phyloP scores from a whole-genome alignment of 495 filamentous ascomycete species.

The Aspergillus panamensis region DNA sequence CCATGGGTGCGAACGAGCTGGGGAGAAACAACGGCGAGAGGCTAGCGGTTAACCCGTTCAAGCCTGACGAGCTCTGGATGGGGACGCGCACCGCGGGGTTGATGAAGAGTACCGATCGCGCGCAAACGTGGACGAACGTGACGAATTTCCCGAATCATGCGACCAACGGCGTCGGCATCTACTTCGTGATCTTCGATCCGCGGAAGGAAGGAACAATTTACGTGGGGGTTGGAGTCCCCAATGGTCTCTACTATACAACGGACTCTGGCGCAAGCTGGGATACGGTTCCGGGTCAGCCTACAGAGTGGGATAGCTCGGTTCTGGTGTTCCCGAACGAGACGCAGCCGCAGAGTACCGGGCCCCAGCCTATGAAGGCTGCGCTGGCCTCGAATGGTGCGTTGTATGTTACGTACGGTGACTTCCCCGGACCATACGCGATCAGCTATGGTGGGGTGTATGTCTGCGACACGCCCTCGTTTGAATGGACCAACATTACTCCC shows the following conservation, averaged over 20 bases:
- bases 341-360: constrained; percentile 17
- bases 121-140: constrained; percentile 55
- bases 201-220: constrained; percentile 16
- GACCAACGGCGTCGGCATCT: constrained; percentile 19
- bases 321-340: constrained; percentile 16
- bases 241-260: constrained; percentile 14
- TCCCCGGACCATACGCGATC: constrained; percentile 16
- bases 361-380: constrained; percentile 21
- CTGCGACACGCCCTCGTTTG: constrained; percentile 14
- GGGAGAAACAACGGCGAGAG: constrained; percentile 63
- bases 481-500: constrained; percentile 21
- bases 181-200: constrained; percentile 24
- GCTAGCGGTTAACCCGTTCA: constrained; percentile 54
- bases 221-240: constrained; percentile 17
- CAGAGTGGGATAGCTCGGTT: constrained; percentile 15
- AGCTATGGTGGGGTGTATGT: constrained; percentile 17
- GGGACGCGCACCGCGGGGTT: constrained; percentile 37
- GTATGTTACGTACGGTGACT: constrained; percentile 22
- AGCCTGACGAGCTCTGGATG: constrained; percentile 18
- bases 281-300: constrained; percentile 16
- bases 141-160: constrained; percentile 49
- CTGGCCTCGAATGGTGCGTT: constrained; percentile 18
- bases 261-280: constrained; percentile 19
- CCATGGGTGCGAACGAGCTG: constrained; percentile 62
- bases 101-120: constrained; percentile 57